Evolutionary conservation across 192 early-diverging fungal genomes (phyloP).

Genomic region (Coemansia sp.): DNA sequence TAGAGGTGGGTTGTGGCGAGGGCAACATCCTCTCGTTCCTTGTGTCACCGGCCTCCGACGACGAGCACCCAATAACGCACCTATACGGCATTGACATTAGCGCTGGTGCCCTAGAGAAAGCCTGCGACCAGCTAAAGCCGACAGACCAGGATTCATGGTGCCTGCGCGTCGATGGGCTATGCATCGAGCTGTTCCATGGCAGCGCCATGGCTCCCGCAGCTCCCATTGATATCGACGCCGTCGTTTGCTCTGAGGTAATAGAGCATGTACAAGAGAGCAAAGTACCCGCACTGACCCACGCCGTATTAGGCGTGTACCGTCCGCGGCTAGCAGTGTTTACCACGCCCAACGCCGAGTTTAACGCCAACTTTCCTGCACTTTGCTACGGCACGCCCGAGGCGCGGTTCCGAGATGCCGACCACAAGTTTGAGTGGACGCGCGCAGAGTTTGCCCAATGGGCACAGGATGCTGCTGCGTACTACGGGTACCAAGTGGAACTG

Average conservation of each 20-base stretch:
- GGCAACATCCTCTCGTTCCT: constrained; percentile 70
- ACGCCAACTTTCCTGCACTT: constrained; percentile 78
- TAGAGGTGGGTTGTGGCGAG: constrained; percentile 89
- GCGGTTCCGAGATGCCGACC: constrained; percentile 76
- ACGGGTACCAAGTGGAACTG: constrained; percentile 61
- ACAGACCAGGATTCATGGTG: constrained; percentile 57
- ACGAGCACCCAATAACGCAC: constrained; percentile 51
- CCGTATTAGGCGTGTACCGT: constrained; percentile 64
- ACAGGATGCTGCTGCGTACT: constrained; percentile 50
- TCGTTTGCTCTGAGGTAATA: constrained; percentile 81
- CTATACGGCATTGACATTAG: constrained; percentile 76
- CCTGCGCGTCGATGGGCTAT: constrained; percentile 61
- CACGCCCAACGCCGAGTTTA: constrained; percentile 91
- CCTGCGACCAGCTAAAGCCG: constrained; percentile 58
- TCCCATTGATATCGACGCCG: constrained; percentile 57
- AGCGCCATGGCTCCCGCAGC: constrained; percentile 19
- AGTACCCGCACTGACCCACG: constrained; percentile 58
- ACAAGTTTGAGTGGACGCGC: constrained; percentile 96
- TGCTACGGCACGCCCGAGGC: constrained; percentile 65
- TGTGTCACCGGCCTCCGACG: constrained; percentile 45
- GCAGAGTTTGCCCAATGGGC: constrained; percentile 80
- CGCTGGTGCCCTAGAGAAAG: constrained; percentile 38
- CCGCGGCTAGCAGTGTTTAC: constrained; percentile 71
- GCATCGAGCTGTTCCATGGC: constrained; percentile 68
- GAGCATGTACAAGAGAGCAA: constrained; percentile 71